A percentile compares a stretch with the other conserved stretches of the same genome.
These are phyloP conservation scores for Neonectria ditissima DNA, from an alignment of 2,329 filamentous ascomycete genomes.

Conservation along the genomic window DNA sequence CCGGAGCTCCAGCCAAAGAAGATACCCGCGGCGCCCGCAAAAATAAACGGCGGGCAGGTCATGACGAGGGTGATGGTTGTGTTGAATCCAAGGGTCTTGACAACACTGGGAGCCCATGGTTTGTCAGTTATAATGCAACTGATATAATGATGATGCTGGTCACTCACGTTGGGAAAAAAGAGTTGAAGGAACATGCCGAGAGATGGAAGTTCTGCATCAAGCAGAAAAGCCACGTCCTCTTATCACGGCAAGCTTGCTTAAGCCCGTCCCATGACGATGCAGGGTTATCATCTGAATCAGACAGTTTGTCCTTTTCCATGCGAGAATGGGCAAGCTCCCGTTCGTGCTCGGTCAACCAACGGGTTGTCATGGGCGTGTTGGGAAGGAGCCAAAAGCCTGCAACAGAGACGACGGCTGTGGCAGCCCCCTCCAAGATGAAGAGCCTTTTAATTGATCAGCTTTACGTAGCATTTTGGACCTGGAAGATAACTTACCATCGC, in stretches of 20 bases:
- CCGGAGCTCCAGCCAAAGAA: conserved; percentile 63
- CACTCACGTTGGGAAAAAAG: conserved; percentile 57
- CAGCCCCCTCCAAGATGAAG: conserved; percentile 67
- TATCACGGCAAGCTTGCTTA: conserved; percentile 61
- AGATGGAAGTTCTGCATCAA: conserved; percentile 69
- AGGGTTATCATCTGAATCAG: conserved; percentile 52
- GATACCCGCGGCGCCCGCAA: conserved; percentile 61
- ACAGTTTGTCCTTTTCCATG: conserved; percentile 64
- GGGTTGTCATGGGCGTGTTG: conserved; percentile 58
- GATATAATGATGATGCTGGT: rapidly evolving
- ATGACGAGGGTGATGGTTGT: conserved; percentile 63
- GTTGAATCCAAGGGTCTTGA: conserved; percentile 62
- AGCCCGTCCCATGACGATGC: conserved; percentile 61
- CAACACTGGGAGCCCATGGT: conserved; percentile 47
- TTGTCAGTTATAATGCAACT: not conserved
- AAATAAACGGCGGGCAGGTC: conserved; percentile 64
- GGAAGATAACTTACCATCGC: conserved; percentile 60
- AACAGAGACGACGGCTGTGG: conserved; percentile 47
- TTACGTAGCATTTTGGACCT: rapidly evolving
- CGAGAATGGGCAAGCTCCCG: conserved; percentile 60
- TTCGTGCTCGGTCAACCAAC: conserved; percentile 59
- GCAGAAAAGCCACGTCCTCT: conserved; percentile 64
- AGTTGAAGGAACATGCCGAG: conserved; percentile 60
- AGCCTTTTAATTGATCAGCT: conserved; percentile 34
- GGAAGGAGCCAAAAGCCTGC: conserved; percentile 49